These are phyloP conservation scores for Bipolaris oryzae DNA, from an alignment of 2,329 filamentous ascomycete species.

Conservation along the genomic window DNA sequence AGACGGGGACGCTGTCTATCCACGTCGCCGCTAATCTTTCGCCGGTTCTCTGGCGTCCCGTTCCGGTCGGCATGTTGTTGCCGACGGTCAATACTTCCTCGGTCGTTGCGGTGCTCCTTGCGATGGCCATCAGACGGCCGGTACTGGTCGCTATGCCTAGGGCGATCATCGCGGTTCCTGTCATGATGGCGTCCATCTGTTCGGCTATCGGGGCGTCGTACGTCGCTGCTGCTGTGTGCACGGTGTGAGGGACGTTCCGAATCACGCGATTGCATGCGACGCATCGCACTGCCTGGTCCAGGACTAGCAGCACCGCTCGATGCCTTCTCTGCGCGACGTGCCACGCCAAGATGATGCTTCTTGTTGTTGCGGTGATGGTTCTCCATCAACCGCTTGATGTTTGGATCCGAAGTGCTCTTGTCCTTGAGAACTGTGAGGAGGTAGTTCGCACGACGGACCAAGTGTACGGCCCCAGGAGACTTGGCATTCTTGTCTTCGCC, in stretches of 20 bases:
- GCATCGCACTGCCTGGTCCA: constrained; percentile 57
- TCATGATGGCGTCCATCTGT: constrained; percentile 42
- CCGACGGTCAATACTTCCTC: constrained; percentile 48
- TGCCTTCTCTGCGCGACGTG: constrained; percentile 61
- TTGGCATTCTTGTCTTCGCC: constrained; percentile 74
- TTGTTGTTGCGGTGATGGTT: constrained; percentile 97
- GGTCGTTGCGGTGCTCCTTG: constrained; percentile 48
- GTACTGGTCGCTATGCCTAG: constrained; percentile 47
- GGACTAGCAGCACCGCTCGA: constrained; percentile 74
- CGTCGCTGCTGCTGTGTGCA: constrained; percentile 46
- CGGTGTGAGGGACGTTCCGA: constrained; percentile 47
- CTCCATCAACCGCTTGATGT: constrained; percentile 79
- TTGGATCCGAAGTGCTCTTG: constrained; percentile 73
- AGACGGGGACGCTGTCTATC: constrained; percentile 49
- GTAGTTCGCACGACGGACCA: constrained; percentile 93
- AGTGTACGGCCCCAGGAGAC: constrained; percentile 94
- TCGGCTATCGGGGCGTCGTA: constrained; percentile 40
- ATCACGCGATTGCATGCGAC: constrained; percentile 43
- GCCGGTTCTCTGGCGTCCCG: constrained; percentile 53
- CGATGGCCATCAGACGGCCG: constrained; percentile 38
- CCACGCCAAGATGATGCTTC: constrained; percentile 66
- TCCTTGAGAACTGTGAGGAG: constrained; percentile 93
- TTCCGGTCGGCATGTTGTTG: constrained; percentile 42
- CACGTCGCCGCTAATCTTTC: constrained; percentile 53
- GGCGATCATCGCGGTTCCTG: constrained; percentile 33